Conservation (phyloP, 2,329 filamentous ascomycete genomes). For the Cladosporium sp. region DNA sequence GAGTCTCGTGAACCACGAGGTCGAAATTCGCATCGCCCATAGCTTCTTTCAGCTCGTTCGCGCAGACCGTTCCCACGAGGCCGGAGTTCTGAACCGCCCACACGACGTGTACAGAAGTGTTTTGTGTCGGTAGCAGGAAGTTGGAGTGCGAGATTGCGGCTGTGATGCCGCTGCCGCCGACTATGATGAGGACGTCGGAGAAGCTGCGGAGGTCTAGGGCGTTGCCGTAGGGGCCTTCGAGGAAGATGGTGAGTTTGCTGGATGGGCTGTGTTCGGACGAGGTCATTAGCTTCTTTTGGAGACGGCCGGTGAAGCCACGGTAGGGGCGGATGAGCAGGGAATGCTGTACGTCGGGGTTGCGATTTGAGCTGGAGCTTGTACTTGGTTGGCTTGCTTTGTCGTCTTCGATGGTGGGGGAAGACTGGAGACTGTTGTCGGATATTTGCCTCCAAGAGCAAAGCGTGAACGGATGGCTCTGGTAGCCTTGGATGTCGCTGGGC, state of each 20-base stretch:
- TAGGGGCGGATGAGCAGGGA: constrained; percentile 50
- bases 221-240: constrained; percentile 51
- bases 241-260: constrained; percentile 35
- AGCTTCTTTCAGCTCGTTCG: constrained; percentile 1
- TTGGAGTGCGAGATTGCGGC: constrained; percentile 33
- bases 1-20: neutral
- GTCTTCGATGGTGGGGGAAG: constrained; percentile 5
- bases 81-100: constrained; percentile 17
- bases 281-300: constrained; percentile 35
- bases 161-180: constrained; percentile 48
- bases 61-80: constrained; percentile 19
- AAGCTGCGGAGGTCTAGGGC: constrained; percentile 39
- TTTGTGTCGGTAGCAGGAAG: constrained; percentile 12
- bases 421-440: neutral
- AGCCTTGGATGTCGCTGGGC: constrained; percentile 41
- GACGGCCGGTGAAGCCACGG: constrained; percentile 48
- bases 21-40: neutral
- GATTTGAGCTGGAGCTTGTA: neutral
- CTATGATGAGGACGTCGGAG: constrained; percentile 39
- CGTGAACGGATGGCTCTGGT: constrained; percentile 52
- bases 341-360: constrained; percentile 21
- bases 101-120: constrained; percentile 16
- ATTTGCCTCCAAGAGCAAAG: constrained; percentile 30
- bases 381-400: constrained; percentile 12
- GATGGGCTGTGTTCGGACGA: constrained; percentile 23